Conservation (phyloP, 768 basidiomycete species). For the Hemileccinum rubropunctum region DNA sequence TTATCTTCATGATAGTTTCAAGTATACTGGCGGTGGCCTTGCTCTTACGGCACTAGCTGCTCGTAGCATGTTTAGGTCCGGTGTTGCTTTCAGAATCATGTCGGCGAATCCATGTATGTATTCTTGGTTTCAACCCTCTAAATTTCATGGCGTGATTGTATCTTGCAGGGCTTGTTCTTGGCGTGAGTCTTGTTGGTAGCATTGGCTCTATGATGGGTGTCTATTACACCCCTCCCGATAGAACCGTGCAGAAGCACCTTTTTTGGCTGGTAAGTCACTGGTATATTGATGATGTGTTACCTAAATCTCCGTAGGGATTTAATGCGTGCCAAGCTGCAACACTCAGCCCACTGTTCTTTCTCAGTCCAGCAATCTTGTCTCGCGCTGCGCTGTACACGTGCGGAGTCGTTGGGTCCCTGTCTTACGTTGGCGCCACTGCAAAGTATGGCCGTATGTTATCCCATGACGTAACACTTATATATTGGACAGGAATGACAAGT, state of each 20-base stretch:
- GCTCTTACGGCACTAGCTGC: constrained; percentile 76
- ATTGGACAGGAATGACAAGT: constrained; percentile 63
- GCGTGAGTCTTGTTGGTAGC: constrained; percentile 72
- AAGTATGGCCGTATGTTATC: constrained; percentile 39
- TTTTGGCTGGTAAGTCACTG: constrained; percentile 67
- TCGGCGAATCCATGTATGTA: constrained; percentile 74
- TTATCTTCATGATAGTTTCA: constrained; percentile 75
- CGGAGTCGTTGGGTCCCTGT: constrained; percentile 81
- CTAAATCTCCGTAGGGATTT: constrained; percentile 54
- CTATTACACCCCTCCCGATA: constrained; percentile 76
- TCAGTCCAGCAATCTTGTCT: constrained; percentile 79
- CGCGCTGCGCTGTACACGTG: constrained; percentile 87
- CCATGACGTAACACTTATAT: not conserved
- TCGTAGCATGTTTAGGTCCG: constrained; percentile 68
- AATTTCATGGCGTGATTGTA: not conserved
- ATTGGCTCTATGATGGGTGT: constrained; percentile 87
- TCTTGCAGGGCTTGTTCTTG: constrained; percentile 69
- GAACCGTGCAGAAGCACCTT: constrained; percentile 69
- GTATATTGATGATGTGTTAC: not conserved
- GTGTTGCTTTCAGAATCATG: constrained; percentile 72
- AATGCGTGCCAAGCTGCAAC: constrained; percentile 85
- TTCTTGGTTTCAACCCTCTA: not conserved
- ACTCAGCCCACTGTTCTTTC: constrained; percentile 85
- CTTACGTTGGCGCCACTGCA: constrained; percentile 87
- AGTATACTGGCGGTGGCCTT: constrained; percentile 81